Evolutionary conservation across 2,329 filamentous ascomycete species (phyloP).

Genomic region (Cytospora chrysosperma): DNA sequence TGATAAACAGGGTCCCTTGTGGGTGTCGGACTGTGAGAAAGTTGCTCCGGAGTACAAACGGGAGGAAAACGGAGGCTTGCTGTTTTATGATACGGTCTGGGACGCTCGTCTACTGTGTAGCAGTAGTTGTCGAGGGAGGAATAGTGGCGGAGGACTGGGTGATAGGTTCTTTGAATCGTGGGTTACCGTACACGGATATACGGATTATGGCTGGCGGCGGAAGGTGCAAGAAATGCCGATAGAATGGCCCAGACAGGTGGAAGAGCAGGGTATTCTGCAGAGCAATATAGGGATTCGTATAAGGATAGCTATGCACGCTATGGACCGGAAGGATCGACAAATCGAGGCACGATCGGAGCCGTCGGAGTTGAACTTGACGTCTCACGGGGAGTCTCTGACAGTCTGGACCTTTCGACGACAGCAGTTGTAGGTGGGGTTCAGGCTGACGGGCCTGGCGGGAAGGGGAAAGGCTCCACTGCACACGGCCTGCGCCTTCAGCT

Average conservation of each 20-base stretch:
- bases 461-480: neutral
- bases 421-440: slow-evolving; percentile 12
- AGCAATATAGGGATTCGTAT: neutral
- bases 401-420: slow-evolving; percentile 18
- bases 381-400: slow-evolving; percentile 21
- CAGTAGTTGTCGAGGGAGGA: slow-evolving; percentile 13
- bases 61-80: neutral
- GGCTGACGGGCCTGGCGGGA: neutral
- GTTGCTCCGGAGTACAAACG: neutral
- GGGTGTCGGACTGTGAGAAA: neutral
- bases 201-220: neutral
- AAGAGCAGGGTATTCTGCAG: neutral
- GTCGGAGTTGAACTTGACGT: slow-evolving; percentile 17
- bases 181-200: neutral
- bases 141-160: neutral
- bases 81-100: slow-evolving; percentile 15
- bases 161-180: neutral
- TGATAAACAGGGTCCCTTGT: slow-evolving; percentile 16
- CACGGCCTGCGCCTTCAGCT: neutral
- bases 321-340: slow-evolving; percentile 20
- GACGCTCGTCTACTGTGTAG: slow-evolving; percentile 6
- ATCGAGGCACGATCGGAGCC: slow-evolving; percentile 17
- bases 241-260: neutral
- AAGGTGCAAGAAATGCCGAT: neutral
- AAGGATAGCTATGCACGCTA: slow-evolving; percentile 17